phyloP scores from a whole-genome alignment of 495 filamentous ascomycete species.

The Aspergillus taichungensis region DNA sequence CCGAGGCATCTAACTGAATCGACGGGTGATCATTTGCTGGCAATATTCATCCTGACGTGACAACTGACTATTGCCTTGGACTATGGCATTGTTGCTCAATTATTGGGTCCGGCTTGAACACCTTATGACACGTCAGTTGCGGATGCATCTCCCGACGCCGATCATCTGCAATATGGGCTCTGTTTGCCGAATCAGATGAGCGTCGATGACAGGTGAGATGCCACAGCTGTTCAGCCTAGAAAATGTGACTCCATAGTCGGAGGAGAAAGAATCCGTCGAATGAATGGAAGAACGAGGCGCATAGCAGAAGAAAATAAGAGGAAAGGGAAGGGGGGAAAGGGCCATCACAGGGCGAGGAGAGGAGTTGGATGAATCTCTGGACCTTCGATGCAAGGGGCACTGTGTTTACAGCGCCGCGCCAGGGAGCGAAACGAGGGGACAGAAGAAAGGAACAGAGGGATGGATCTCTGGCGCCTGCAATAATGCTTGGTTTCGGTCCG shows the following conservation, averaged over 20 bases:
- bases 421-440: conserved; percentile 13
- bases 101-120: background rate
- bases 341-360: background rate
- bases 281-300: conserved; percentile 20
- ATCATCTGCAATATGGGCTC: background rate
- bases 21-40: too few relatives aligned
- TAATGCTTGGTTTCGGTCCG: background rate
- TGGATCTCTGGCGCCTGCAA: background rate
- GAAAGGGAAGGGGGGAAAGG: background rate
- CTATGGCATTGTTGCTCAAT: background rate
- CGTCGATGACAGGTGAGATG: background rate
- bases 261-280: too few relatives aligned
- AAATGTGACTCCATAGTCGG: too few relatives aligned
- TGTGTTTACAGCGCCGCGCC: conserved; percentile 2
- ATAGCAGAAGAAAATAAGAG: background rate
- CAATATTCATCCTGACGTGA: too few relatives aligned
- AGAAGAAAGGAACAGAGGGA: background rate
- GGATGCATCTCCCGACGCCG: too few relatives aligned
- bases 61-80: too few relatives aligned
- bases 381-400: conserved; percentile 7
- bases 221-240: background rate
- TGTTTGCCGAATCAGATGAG: background rate
- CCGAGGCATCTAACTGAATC: too few relatives aligned
- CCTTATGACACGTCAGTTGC: background rate
- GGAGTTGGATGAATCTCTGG: background rate